Base-by-base conservation (phyloP, 352 stramenopile genomes). In the Globisporangium spiculum region DNA sequence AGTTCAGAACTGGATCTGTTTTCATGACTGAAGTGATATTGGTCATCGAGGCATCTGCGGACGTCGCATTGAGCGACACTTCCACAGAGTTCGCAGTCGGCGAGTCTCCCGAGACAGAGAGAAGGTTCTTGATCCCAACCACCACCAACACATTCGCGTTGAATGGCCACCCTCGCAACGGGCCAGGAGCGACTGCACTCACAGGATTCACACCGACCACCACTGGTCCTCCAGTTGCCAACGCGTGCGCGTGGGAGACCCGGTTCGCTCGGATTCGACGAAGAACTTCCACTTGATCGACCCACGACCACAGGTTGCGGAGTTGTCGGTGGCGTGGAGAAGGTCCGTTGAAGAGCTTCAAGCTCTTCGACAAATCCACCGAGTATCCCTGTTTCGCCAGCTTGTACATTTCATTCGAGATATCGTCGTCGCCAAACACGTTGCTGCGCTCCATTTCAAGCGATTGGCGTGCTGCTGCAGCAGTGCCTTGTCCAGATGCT, bases 321-420 rank as follows among this genome's bases (percentile, higher is more conserved):
- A 94, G 66, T 56, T 91, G 76, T 3, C 81, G 81, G 34, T 82
- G 73, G 0, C 78, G 77, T 20, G 69, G 68, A 38, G 70, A 83
- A 7, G 66, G 61, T 14, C 72, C 69, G 18, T 74, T 76, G 60
- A 94, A 93, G 9, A 96, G 65, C 65, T 90, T 86, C 20, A 93
- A 55, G 66, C 89, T 94, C 67, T 88, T 93, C 8, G 85, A 78
- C 9, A 96, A 64, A n/a, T 77, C 76, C 38, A 93, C 80, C 22
- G 86, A 92, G 72, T 94, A 96, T 5, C 88, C 81, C 50, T 83
- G 72, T 62, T 91, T 92, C 27, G 86, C 86, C 38, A 92, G 77
- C 20, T 79, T 80, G 66, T 84, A 87, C 86, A 96, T 96, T 60
- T 87, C 76, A 57, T 69, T 77, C 14, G 86, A 90, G 50, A 96